Evolutionary conservation across 495 filamentous ascomycete species (phyloP).

Genomic region (Aspergillus coremiiformis): DNA sequence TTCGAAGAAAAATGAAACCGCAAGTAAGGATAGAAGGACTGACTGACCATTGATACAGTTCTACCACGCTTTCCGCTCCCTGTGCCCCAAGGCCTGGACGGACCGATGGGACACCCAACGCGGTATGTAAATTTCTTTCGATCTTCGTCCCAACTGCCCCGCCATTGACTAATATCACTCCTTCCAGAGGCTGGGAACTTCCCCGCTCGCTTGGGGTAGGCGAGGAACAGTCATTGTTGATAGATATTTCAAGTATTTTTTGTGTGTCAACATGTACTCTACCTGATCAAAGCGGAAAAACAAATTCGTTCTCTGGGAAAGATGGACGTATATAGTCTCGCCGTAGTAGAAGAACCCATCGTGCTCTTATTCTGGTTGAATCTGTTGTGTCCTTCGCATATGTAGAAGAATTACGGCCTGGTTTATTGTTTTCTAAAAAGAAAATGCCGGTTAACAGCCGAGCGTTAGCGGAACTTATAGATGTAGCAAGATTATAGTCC

Average conservation of each 20-base stretch:
- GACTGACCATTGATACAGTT: slow-evolving; percentile 50
- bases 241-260: slow-evolving; percentile 29
- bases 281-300: slow-evolving; percentile 32
- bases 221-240: slow-evolving; percentile 16
- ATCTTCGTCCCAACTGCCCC: background rate
- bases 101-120: slow-evolving; percentile 96
- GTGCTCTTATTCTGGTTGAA: background rate
- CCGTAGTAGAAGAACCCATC: slow-evolving; percentile 19
- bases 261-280: slow-evolving; percentile 42
- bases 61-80: slow-evolving; percentile 87
- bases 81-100: slow-evolving; percentile 94
- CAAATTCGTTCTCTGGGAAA: slow-evolving; percentile 20
- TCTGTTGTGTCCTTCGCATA: background rate
- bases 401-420: background rate
- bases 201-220: slow-evolving; percentile 52
- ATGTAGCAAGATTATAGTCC: too few species aligned
- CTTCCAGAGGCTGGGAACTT: slow-evolving; percentile 81
- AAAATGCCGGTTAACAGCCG: too few species aligned
- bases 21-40: slow-evolving; percentile 8
- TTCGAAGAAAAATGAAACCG: background rate
- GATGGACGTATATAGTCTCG: slow-evolving; percentile 31
- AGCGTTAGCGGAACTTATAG: too few species aligned
- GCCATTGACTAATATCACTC: slow-evolving; percentile 8
- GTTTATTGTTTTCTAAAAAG: background rate
- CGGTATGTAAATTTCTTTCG: slow-evolving; percentile 53